Evolutionary conservation across 257 asterid species (phyloP), one percentile per base, ranked within the genome.

Genomic region (Coffea canephora): DNA sequence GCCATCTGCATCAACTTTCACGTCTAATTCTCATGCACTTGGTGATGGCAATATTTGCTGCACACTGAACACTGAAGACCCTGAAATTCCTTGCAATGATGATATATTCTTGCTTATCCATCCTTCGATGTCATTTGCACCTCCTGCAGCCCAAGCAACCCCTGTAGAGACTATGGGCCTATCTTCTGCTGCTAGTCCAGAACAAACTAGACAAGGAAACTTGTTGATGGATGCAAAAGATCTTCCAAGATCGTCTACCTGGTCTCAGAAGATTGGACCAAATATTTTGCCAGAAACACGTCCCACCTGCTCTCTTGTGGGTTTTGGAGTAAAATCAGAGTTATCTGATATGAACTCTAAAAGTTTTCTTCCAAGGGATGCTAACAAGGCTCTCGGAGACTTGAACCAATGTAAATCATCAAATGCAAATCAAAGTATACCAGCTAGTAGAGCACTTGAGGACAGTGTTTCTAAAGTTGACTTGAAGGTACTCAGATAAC

Each of bases 101-200:
- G 99, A 96, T 83, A 94, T 96, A 84, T 96, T 96, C 92, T 90
- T 96, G 87, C 99, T 96, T 80, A 96, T 93, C 84, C 99, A 93
- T 85, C 94, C 95, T 83, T 87, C 94, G 69, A 76, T 91, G 18
- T 85, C 93, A 65, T 90, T 88, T 83, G 88, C 86, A 76, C 82
- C 91, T 78, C 84, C 94, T 74, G 71, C 92, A 74, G 78, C 89
- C 75, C 95, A 87, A 77, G 87, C 88, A 52, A 77, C 73, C 80
- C 79, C 83, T 67, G 76, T 73, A 5, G 74, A 72, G 87, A 57
- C 86, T 71, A 48, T 84, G 84, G 84, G 78, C 79, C 81, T 82
- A 69, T 48, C 85, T 73, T 83, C 91, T 52, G 73, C 88, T 48
- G 75, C 85, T 82, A 82, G 77, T 72, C 82, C 80, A 62, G 87